Conservation (phyloP, 192 early-diverging fungal species). For the Podila epicladia region DNA sequence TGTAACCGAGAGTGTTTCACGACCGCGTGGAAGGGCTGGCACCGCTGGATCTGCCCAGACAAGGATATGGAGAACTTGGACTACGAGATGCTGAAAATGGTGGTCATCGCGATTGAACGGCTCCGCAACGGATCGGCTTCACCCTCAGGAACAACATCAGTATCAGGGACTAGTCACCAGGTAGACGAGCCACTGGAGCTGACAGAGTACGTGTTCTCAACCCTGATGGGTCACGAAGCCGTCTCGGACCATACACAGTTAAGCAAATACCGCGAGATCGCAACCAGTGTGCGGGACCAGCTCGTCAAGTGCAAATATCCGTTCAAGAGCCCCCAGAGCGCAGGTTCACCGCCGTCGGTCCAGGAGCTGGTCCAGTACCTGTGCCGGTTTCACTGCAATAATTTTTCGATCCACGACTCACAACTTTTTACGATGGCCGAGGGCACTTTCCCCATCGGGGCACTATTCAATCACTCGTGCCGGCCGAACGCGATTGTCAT, state of each 20-base stretch:
- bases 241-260: conserved; percentile 29
- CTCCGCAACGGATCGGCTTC: conserved; percentile 31
- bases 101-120: conserved; percentile 51
- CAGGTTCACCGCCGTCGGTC: conserved; percentile 27
- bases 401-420: conserved; percentile 66
- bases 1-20: conserved; percentile 40
- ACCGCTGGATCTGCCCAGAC: conserved; percentile 37
- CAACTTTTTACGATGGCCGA: conserved; percentile 73
- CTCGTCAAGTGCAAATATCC: conserved; percentile 23
- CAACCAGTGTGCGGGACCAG: conserved; percentile 37
- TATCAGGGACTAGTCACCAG: neutral
- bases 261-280: conserved; percentile 38
- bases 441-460: conserved; percentile 68
- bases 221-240: conserved; percentile 52
- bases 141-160: neutral
- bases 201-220: conserved; percentile 54
- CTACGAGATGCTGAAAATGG: conserved; percentile 58
- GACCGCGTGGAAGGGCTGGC: conserved; percentile 45
- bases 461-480: conserved; percentile 77
- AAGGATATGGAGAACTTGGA: conserved; percentile 49
- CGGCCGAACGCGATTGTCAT: conserved; percentile 67
- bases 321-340: conserved; percentile 30
- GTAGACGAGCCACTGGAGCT: conserved; percentile 17
- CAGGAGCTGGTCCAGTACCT: conserved; percentile 60
- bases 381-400: conserved; percentile 71